Evolutionary conservation across 257 asterid species (phyloP), one percentile per base, ranked within the genome.

Genomic region (Solanum raphanifolium): DNA sequence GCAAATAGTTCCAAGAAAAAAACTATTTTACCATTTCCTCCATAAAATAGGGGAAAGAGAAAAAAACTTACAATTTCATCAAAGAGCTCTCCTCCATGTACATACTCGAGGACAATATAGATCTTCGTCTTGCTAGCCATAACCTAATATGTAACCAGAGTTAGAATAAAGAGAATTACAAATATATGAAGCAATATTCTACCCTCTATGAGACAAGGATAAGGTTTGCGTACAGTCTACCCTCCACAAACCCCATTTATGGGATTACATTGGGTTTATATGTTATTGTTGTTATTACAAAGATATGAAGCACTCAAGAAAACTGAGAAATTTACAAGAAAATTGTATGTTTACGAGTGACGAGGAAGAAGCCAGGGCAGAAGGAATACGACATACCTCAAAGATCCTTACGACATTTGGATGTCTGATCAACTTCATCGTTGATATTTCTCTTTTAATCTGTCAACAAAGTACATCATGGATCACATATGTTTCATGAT

Each of bases 71-170:
- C 98, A 69, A 95, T 94, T 93, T 93, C 92, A 89, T 95, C 98
- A 88, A 95, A 95, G 86, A 95, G 98, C 92, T 95, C 98, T 20
- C 98, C 96, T 86, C 98, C 98, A 73, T 91, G 94, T 66, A 94
- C 98, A 87, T 92, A 94, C 88, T 95, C 98, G 13, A 94, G 96
- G 62, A 95, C 93, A 88, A 95, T 93, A 86, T 95, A 95, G 88
- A 95, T 95, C 95, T 94, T 95, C 31, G 93, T 91, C 91, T 89
- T 94, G 94, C 98, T 95, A 60, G 96, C 98, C 95, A 95, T 90
- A 84, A 95, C 98, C 98, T 95, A 87, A 81, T 43, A 81, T 38
- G 39, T 18, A 29, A 18, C 68, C 1, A 81, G 27, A 27, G 85
- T 4, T 55, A 20, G 62, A 38, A 5, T 38, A 87, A 35, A 43